Percentiles rank a stretch among this genome's conserved stretches.
phyloP scores from a whole-genome alignment of 495 filamentous ascomycete genomes.

The Hyphodiscus hymeniophilus region DNA sequence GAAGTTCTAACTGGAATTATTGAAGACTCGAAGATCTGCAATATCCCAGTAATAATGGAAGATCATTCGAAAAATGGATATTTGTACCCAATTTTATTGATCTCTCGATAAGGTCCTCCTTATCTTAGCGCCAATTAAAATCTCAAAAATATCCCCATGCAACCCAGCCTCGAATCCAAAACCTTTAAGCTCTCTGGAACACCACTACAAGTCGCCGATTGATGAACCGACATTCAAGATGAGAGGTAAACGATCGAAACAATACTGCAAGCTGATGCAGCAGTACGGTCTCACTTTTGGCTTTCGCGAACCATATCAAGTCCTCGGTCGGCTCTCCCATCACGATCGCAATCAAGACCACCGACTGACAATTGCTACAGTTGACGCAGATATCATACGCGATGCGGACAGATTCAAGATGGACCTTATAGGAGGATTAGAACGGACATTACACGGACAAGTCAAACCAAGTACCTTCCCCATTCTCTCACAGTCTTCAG shows the following conservation, averaged over 20 bases:
- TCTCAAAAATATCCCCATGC: no score
- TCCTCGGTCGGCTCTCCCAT: constrained; percentile 50
- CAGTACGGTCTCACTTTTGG: constrained; percentile 76
- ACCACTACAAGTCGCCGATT: no score
- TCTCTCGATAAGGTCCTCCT: no score
- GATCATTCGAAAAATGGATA: no score
- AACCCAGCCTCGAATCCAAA: no score
- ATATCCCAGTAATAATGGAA: no score
- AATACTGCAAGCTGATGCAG: constrained; percentile 94
- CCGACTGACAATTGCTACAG: constrained; percentile 25
- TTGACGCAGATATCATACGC: constrained; percentile 73
- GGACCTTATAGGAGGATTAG: constrained; percentile 62
- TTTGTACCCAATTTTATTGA: no score
- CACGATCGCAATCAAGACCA: neutral
- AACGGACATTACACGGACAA: constrained; percentile 68
- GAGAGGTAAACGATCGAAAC: constrained; percentile 88
- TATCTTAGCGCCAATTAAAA: no score
- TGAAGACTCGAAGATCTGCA: no score
- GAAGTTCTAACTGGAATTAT: no score
- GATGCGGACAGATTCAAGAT: constrained; percentile 71
- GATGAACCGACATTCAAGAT: no score
- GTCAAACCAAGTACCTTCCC: constrained; percentile 64
- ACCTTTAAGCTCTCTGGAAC: no score
- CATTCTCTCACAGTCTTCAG: neutral
- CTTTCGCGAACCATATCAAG: constrained; percentile 90